A percentile compares a stretch with the other conserved stretches of the same genome.
These are phyloP conservation scores for Sechiopsis laciniata DNA, from an alignment of 306 rosid genomes.

Conservation along the genomic window DNA sequence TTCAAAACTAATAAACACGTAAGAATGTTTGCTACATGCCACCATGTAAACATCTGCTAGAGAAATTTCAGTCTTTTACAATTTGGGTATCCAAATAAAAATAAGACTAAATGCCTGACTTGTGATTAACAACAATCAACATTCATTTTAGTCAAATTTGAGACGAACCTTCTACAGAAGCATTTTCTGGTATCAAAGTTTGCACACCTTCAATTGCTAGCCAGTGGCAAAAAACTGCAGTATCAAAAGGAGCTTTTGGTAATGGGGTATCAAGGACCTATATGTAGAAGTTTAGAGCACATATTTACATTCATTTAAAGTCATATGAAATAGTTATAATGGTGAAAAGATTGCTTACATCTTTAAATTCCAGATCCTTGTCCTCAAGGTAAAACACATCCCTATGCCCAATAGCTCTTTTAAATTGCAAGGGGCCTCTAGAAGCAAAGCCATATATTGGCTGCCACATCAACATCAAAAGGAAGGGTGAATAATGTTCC, in stretches of 20 bases:
- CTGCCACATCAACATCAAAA: constrained; percentile 34
- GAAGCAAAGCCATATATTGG: constrained; percentile 73
- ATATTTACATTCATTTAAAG: constrained; percentile 23
- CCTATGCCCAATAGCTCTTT: constrained; percentile 76
- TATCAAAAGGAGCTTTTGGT: constrained; percentile 77
- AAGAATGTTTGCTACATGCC: background rate
- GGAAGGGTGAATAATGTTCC: background rate
- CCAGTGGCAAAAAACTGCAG: constrained; percentile 60
- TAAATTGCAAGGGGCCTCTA: constrained; percentile 62
- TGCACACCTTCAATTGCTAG: constrained; percentile 95
- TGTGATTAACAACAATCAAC: background rate
- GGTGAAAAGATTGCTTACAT: constrained; percentile 49
- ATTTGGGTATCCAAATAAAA: no score
- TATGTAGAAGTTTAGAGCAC: constrained; percentile 19
- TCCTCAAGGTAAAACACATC: constrained; percentile 88
- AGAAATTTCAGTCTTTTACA: no score
- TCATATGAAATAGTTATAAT: constrained; percentile 22
- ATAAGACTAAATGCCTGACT: no score
- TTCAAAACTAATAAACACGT: background rate
- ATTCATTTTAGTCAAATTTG: constrained; percentile 15
- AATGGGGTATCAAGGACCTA: constrained; percentile 80
- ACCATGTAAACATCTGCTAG: background rate
- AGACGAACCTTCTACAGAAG: constrained; percentile 64
- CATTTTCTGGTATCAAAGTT: constrained; percentile 93
- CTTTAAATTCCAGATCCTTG: constrained; percentile 85